Evolutionary conservation across 352 stramenopile species (phyloP).

Genomic region (Pythium guiyangense): DNA sequence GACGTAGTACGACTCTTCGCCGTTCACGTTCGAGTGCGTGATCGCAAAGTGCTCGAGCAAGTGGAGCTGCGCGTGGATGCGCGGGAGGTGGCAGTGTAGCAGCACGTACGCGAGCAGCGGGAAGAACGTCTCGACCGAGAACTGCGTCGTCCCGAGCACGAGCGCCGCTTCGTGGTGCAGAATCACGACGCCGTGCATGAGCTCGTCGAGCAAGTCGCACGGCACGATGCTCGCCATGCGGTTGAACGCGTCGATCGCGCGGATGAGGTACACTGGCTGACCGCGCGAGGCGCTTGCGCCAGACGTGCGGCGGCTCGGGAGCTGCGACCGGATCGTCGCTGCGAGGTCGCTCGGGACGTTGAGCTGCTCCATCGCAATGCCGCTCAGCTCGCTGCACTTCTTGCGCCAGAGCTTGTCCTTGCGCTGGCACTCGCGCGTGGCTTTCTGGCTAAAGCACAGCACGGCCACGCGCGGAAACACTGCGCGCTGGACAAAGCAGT

Average conservation of each 20-base stretch:
- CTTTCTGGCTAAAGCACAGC: conserved; percentile 70
- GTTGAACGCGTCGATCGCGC: conserved; percentile 77
- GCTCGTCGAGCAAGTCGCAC: conserved; percentile 79
- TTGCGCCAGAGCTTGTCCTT: conserved; percentile 86
- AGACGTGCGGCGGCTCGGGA: conserved; percentile 41
- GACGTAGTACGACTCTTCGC: conserved; percentile 88
- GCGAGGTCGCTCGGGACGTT: conserved; percentile 49
- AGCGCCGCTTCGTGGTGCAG: conserved; percentile 80
- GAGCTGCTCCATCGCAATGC: conserved; percentile 66
- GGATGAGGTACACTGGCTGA: conserved; percentile 46
- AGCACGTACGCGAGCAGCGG: conserved; percentile 79
- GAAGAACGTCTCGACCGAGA: conserved; percentile 86
- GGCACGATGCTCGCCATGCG: conserved; percentile 73
- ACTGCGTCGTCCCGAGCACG: conserved; percentile 84
- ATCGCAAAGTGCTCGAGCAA: conserved; percentile 84
- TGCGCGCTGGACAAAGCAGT: conserved; percentile 70
- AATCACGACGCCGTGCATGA: conserved; percentile 83
- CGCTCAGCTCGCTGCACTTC: conserved; percentile 54
- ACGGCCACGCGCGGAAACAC: conserved; percentile 68
- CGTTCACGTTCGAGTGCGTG: conserved; percentile 68
- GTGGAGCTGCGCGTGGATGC: conserved; percentile 77
- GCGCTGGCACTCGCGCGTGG: conserved; percentile 64
- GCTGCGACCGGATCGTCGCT: conserved; percentile 44
- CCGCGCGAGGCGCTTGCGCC: conserved; percentile 1
- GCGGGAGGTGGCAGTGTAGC: conserved; percentile 63